phyloP scores from a whole-genome alignment of 2,329 filamentous ascomycete genomes.

The Trichoderma sp. region DNA sequence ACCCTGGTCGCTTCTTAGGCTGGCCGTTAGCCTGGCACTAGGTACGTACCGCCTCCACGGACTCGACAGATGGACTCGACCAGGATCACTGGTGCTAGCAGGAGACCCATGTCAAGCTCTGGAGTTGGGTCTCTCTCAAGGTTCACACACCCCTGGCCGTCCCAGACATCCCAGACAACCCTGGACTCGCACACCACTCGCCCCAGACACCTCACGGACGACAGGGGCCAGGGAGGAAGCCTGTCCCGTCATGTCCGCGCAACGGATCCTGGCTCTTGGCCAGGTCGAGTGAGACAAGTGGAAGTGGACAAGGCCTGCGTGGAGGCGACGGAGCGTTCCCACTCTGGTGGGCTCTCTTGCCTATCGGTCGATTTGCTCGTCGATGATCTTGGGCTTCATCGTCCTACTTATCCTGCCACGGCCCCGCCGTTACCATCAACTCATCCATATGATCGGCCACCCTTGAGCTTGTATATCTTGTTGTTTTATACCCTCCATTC shows the following conservation, averaged over 20 bases:
- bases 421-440: slow-evolving; percentile 45
- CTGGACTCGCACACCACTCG: slow-evolving; percentile 19
- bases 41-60: slow-evolving; percentile 22
- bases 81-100: not conserved
- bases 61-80: not conserved
- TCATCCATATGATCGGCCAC: slow-evolving; percentile 51
- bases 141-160: slow-evolving; percentile 11
- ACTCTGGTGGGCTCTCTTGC: slow-evolving; percentile 17
- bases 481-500: slow-evolving; percentile 50
- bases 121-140: slow-evolving; percentile 17
- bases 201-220: slow-evolving; percentile 23
- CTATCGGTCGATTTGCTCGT: slow-evolving; percentile 25
- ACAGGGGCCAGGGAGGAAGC: slow-evolving; percentile 22
- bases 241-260: slow-evolving; percentile 23
- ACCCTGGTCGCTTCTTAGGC: not conserved
- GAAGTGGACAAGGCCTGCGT: slow-evolving; percentile 39
- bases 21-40: slow-evolving; percentile 11
- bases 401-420: slow-evolving; percentile 51
- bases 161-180: slow-evolving; percentile 1
- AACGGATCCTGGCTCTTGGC: slow-evolving; percentile 30
- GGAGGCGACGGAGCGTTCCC: slow-evolving; percentile 34
- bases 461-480: slow-evolving; percentile 45
- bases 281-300: slow-evolving; percentile 51
- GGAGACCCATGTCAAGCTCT: not conserved
- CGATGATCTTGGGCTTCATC: slow-evolving; percentile 44